phyloP scores from a whole-genome alignment of 176 grass and related monocot genomes.

The Eleusine coracana region DNA sequence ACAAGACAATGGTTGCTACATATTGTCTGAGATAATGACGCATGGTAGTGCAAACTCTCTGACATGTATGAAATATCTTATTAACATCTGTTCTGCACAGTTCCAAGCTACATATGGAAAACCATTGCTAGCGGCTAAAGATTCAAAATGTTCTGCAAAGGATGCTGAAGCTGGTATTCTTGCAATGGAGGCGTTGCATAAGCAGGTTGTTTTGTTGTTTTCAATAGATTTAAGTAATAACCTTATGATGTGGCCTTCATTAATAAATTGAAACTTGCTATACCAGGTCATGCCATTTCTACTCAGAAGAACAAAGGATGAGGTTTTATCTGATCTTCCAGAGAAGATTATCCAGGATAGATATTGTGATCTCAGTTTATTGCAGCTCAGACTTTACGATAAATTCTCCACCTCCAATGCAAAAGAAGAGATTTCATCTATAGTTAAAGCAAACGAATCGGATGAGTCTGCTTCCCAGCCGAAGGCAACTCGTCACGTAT shows the following conservation, averaged over 20 bases:
- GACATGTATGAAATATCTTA: background rate
- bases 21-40: background rate
- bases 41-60: background rate
- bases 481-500: slow-evolving; percentile 94
- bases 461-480: slow-evolving; percentile 57
- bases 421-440: slow-evolving; percentile 84
- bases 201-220: slow-evolving; percentile 65
- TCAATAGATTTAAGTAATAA: slow-evolving; percentile 15
- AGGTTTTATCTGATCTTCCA: slow-evolving; percentile 97
- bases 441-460: slow-evolving; percentile 70
- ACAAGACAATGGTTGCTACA: background rate
- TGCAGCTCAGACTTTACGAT: slow-evolving; percentile 97
- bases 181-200: slow-evolving; percentile 99
- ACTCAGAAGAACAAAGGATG: slow-evolving; percentile 95
- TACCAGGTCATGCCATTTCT: slow-evolving; percentile 99
- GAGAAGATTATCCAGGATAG: slow-evolving; percentile 99
- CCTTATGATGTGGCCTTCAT: background rate
- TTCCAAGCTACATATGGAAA: slow-evolving; percentile 98
- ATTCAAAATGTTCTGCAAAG: slow-evolving; percentile 98
- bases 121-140: slow-evolving; percentile 88
- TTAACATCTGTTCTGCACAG: slow-evolving; percentile 43
- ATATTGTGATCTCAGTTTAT: slow-evolving; percentile 78
- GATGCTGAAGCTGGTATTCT: slow-evolving; percentile 99
- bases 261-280: slow-evolving; percentile 28
- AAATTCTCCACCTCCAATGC: slow-evolving; percentile 86